Evolutionary conservation across 192 early-diverging fungal genomes (phyloP), one percentile per base, ranked within the genome.

Genomic region (Rhizophagus sp.): DNA sequence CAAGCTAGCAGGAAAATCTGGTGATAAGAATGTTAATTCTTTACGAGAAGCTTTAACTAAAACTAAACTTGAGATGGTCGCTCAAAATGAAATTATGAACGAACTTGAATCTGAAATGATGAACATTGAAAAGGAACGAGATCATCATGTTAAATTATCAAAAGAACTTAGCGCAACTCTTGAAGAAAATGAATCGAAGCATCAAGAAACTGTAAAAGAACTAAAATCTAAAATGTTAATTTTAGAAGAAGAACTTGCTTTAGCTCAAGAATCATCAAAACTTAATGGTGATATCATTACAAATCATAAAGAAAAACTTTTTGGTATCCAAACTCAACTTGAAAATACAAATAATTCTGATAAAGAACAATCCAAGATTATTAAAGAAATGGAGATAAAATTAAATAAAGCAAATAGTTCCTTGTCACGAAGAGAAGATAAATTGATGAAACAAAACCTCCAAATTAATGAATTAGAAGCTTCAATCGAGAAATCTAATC

Each of bases 21-120:
- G 7, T 41, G 62, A 76, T 34, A n/a, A 49, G 19, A 41, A 77
- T 49, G 17, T 72, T 25, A 47, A 44, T 13, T 47, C 17, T 19
- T 11, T 66, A 25, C 19, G 62, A 67, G 39, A 66, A 47, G 62
- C 64, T 24, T 67, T 77, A 36, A 33, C 25, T 0, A 66, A 50
- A 49, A 36, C 76, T 2, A 77, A 34, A 30, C 41, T 36, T 25
- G n/a, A 66, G 44, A 50, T 77, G 76, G 76, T 44, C 34, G 34
- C 36, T 4, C 63, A 77, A 61, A 77, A 77, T 67, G 76, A 64
- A 30, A 11, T 77, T 30, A 15, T 77, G 36, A 39, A 17, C 17
- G 39, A 77, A 67, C 36, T 77, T 39, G 76, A 34, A 39, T 19
- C 27, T 27, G 62, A 77, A 66, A 47, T 77, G 44, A 67, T 36